A percentile compares a stretch with the other conserved stretches of the same genome.
Conservation (phyloP, 257 asterid genomes). For the Leptodermis oblonga region DNA sequence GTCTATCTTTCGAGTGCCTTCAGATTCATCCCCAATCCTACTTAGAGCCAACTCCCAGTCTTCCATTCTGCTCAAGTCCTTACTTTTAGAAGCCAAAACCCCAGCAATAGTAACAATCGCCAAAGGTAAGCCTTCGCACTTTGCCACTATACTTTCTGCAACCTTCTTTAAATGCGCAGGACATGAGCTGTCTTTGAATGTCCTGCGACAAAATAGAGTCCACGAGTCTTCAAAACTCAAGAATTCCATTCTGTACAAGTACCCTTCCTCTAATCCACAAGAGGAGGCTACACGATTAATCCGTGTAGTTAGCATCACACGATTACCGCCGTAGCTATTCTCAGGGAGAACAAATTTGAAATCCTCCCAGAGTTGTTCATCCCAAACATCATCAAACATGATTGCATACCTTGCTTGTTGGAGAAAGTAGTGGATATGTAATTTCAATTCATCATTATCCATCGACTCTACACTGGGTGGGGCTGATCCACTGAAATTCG, state of each 20-base stretch:
- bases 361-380: background rate
- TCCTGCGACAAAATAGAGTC: background rate
- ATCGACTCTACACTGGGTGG: background rate
- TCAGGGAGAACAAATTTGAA: background rate
- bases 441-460: background rate
- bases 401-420: background rate
- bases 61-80: background rate
- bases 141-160: background rate
- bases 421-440: background rate
- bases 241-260: background rate
- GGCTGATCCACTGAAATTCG: background rate
- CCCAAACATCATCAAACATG: slow-evolving; percentile 2
- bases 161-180: background rate
- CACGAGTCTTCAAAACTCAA: background rate
- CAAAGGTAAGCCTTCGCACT: background rate
- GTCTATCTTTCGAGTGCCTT: slow-evolving; percentile 6
- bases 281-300: background rate
- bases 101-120: slow-evolving; percentile 20
- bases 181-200: background rate
- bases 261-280: too few relatives aligned
- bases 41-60: slow-evolving; percentile 9
- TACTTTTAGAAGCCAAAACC: slow-evolving; percentile 20
- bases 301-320: background rate
- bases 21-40: slow-evolving; percentile 5
- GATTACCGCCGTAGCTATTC: background rate